Base-by-base conservation (phyloP, 2,329 filamentous ascomycete species). In the Trichoderma oligosporum region DNA sequence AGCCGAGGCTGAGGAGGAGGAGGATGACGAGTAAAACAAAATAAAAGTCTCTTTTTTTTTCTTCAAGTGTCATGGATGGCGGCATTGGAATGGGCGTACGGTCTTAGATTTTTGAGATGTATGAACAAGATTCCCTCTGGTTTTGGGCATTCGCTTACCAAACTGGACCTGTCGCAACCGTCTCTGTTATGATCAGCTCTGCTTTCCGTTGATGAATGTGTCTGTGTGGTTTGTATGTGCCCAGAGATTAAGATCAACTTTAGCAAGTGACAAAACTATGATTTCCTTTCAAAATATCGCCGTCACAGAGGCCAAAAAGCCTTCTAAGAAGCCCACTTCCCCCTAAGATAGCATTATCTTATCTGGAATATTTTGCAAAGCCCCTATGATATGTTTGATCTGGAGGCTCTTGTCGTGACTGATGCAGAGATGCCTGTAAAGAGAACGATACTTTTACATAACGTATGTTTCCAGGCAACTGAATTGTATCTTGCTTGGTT, bases 1-100 rank as follows among this genome's bases (percentile, higher is more conserved):
- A 58, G 82, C 84, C 68, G 85, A 88, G 80, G 84, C 82, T 62
- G 85, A 88, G 61, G 84, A 88, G 73, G 84, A 85, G 68, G 81
- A 83, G 60, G 82, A 84, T 70, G 83, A 60, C 65, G 84, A 87
- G 78, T 85, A 85, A 79, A 79, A 68, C 22, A 44, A 42, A 56
- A 52, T 47, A 48, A 52, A 60, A 62, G 64, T 66, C 63, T 65
- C 64, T 66, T 53, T 59, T 61, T 64, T 72, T 46, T 33, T 53
- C 46, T 38, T 38, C 31, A 42, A 38, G 11, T 57, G 31, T 45
- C 57, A 57, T 56, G 57, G 45, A 57, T 57, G 54, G 53, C 56
- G 55, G 52, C 48, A 57, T 56, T 60, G 56, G 46, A 56, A 60
- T 70, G 70, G 73, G 74, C 74, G 73, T 75, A 69, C 67, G 69